Evolutionary conservation across 2,329 filamentous ascomycete genomes (phyloP).

Genomic region (Penicillium sumatraense): DNA sequence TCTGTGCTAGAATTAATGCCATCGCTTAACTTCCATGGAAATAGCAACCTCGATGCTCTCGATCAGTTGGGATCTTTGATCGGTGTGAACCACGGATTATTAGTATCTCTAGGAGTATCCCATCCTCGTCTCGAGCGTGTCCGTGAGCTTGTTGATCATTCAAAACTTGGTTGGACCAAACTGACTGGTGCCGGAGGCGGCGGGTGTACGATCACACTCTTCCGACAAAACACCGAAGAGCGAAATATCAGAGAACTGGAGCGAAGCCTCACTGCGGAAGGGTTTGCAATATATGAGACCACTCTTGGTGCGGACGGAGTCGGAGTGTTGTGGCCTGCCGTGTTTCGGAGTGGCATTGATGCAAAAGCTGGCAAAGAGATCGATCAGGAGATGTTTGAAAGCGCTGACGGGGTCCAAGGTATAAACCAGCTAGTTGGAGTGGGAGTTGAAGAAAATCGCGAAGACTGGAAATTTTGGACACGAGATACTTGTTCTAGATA

Average conservation of each 20-base stretch:
- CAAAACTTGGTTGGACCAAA: conserved; percentile 94
- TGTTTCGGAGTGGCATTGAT: conserved; percentile 81
- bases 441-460: conserved; percentile 68
- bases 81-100: conserved; percentile 88
- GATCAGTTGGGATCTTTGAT: conserved; percentile 82
- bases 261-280: conserved; percentile 67
- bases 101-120: conserved; percentile 90
- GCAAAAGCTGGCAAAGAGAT: conserved; percentile 90
- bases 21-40: conserved; percentile 69
- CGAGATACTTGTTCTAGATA: conserved; percentile 24
- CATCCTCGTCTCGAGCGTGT: conserved; percentile 92
- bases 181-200: conserved; percentile 94
- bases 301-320: conserved; percentile 92
- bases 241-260: conserved; percentile 67
- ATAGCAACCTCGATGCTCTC: conserved; percentile 60
- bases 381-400: conserved; percentile 84
- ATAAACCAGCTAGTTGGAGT: conserved; percentile 89
- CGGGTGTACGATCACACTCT: conserved; percentile 89
- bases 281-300: conserved; percentile 84
- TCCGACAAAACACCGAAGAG: conserved; percentile 67
- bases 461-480: conserved; percentile 88
- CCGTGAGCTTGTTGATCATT: conserved; percentile 85
- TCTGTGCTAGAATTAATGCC: conserved; percentile 61
- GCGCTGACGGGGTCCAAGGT: conserved; percentile 79
- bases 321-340: conserved; percentile 90